Percentiles rank a stretch among this genome's conserved stretches.
phyloP scores from a whole-genome alignment of 2,329 filamentous ascomycete species.

The Pseudonectria buxi region DNA sequence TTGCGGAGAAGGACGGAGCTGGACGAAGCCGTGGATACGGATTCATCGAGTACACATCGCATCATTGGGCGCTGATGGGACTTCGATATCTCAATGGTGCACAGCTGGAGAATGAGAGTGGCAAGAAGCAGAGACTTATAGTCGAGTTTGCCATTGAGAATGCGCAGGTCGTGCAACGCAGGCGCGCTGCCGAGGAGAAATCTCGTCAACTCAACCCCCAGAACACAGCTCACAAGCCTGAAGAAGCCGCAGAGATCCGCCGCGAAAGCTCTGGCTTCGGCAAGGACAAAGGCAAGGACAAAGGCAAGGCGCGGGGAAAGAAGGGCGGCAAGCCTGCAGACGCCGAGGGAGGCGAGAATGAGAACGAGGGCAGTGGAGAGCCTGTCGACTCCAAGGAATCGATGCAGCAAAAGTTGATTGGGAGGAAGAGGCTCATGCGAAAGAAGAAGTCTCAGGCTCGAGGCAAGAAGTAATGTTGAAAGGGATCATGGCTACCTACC shows the following conservation, averaged over 20 bases:
- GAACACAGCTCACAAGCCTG: constrained; percentile 12
- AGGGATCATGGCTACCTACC: too few relatives aligned
- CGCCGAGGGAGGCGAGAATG: constrained; percentile 2
- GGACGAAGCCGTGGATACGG: constrained; percentile 89
- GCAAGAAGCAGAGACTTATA: constrained; percentile 82
- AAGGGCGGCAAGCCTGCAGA: constrained; percentile 7
- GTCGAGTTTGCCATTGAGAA: constrained; percentile 99
- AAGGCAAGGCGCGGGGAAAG: constrained; percentile 10
- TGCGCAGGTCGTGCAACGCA: constrained; percentile 82
- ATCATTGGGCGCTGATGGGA: constrained; percentile 91
- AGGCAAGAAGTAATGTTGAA: constrained; percentile 20
- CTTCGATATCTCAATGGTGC: constrained; percentile 87
- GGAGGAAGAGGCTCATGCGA: constrained; percentile 73
- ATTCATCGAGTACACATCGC: constrained; percentile 93
- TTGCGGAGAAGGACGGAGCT: constrained; percentile 66
- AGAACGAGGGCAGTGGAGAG: constrained; percentile 23
- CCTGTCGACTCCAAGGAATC: constrained; percentile 30
- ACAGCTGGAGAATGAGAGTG: constrained; percentile 50
- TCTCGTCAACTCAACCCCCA: constrained; percentile 22
- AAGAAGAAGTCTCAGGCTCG: constrained; percentile 53
- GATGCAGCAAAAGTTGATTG: constrained; percentile 69
- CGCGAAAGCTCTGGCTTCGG: neutral
- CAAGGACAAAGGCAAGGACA: constrained; percentile 24
- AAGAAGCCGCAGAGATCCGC: constrained; percentile 9
- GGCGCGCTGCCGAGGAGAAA: constrained; percentile 37